These are phyloP conservation scores for Ampelocalamus luodianensis DNA, from an alignment of 176 grass and related monocot species.

Conservation along the genomic window DNA sequence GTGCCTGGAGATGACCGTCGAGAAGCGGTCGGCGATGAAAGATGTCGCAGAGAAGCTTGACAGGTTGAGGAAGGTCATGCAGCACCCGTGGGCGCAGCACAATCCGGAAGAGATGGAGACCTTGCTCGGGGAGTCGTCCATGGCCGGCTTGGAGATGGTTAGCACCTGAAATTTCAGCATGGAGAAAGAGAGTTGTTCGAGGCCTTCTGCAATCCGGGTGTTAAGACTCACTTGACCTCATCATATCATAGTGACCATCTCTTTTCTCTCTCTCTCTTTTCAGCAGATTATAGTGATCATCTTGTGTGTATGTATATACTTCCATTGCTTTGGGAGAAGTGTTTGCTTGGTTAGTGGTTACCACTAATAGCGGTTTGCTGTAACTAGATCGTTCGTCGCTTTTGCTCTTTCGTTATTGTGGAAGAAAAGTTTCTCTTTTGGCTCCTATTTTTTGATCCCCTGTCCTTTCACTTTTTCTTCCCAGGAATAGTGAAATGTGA, in stretches of 20 bases:
- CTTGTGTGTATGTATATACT: neutral
- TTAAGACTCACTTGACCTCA: neutral
- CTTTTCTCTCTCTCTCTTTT: no score
- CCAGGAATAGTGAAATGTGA: no score
- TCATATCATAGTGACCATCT: no score
- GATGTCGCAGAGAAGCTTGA: no score
- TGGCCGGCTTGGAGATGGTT: conserved; percentile 29
- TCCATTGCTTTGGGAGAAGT: neutral
- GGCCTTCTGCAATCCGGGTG: conserved; percentile 24
- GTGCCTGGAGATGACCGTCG: conserved; percentile 46
- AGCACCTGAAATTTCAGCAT: conserved; percentile 38
- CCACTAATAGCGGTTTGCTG: neutral
- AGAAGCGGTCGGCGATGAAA: no score
- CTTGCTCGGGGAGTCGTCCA: conserved; percentile 29
- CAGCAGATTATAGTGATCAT: no score
- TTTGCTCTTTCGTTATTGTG: no score
- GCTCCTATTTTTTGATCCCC: no score
- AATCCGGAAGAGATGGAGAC: conserved; percentile 36
- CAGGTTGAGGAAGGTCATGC: no score
- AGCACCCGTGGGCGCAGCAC: no score
- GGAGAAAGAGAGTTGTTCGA: conserved; percentile 29
- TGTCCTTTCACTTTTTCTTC: no score
- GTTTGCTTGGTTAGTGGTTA: neutral
- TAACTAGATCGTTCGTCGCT: neutral
- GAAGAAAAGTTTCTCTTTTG: no score